phyloP scores from a whole-genome alignment of 1,284 basidiomycete species.

The Cystobasidium slooffiae region DNA sequence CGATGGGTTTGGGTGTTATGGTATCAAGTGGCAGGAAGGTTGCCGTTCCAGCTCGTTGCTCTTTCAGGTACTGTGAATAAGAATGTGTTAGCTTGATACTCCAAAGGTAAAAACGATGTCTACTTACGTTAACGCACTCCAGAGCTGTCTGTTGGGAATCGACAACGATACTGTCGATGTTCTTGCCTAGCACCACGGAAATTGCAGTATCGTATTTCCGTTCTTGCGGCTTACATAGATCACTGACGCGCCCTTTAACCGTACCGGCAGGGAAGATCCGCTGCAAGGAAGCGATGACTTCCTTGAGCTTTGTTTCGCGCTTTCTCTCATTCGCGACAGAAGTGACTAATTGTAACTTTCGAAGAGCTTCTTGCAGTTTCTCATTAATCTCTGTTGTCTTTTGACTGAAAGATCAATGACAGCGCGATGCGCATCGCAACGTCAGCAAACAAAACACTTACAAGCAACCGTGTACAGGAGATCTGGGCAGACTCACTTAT shows the following conservation, averaged over 20 bases:
- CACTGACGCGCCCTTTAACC: slow-evolving; percentile 76
- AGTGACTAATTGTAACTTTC: slow-evolving; percentile 83
- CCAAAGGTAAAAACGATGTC: not conserved
- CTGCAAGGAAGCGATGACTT: slow-evolving; percentile 80
- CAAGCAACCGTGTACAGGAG: not conserved
- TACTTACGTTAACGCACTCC: slow-evolving; percentile 86
- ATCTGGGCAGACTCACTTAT: slow-evolving; percentile 62
- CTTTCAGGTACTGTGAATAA: slow-evolving; percentile 78
- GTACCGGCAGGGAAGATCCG: slow-evolving; percentile 77
- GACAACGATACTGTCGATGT: slow-evolving; percentile 94
- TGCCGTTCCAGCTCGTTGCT: slow-evolving; percentile 89
- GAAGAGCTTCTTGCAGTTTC: slow-evolving; percentile 79
- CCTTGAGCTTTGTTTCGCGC: slow-evolving; percentile 79
- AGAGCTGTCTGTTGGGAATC: slow-evolving; percentile 96
- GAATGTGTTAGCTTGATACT: not conserved
- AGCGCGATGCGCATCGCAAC: not conserved
- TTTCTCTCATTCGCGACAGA: slow-evolving; percentile 85
- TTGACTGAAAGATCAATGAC: slow-evolving; percentile 63
- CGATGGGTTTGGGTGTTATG: slow-evolving; percentile 88
- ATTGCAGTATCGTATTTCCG: slow-evolving; percentile 92
- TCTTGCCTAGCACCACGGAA: slow-evolving; percentile 90
- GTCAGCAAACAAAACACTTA: not conserved
- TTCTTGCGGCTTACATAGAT: slow-evolving; percentile 89
- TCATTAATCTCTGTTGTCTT: slow-evolving; percentile 88
- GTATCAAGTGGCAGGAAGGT: slow-evolving; percentile 98